Evolutionary conservation across 306 rosid genomes (phyloP), one percentile per base, ranked within the genome.

Genomic region (Trifolium subterraneum): DNA sequence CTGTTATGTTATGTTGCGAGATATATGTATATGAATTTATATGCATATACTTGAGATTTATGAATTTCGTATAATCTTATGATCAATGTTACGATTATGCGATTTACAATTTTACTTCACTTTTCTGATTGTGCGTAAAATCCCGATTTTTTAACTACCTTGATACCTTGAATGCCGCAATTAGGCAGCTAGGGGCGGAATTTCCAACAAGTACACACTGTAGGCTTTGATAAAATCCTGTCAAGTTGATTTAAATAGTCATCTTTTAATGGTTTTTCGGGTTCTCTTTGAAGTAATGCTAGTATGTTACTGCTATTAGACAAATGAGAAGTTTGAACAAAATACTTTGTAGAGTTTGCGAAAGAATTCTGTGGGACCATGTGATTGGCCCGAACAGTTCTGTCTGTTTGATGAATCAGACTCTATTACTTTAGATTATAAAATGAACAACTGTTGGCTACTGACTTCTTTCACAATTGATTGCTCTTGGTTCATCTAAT

Each of bases 401-500:
- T 51, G 60, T 50, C 11, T 51, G 60, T 54, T 54, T 12, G 35
- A 56, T 56, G 63, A 56, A 23, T 56, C 16, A 5, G 63, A 56
- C 25, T 56, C 16, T 5, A 23, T 56, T 56, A 23, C n/a, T 60
- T 60, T 20, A n/a, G 19, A 25, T 58, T 60, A 14, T 5, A 16
- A 48, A 16, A 48, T 48, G 42, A 31, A 60, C 41, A 31, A 29
- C 41, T 31, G 10, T 25, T 60, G 38, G 15, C 42, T 60, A 20
- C 42, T 60, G 38, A 29, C 42, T 60, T 54, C 42, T 7, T 29
- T 29, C 12, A 15, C 11, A 60, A 29, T 60, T 29, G 19, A 15
- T 60, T 29, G 66, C 42, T 60, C 7, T 60, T 60, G 42, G 22
- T 60, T 60, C 42, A 15, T 60, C 42, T 60, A 29, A 60, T 60